These are phyloP conservation scores for Xanthoceras sorbifolium DNA, from an alignment of 345 rosid species.

Conservation along the genomic window DNA sequence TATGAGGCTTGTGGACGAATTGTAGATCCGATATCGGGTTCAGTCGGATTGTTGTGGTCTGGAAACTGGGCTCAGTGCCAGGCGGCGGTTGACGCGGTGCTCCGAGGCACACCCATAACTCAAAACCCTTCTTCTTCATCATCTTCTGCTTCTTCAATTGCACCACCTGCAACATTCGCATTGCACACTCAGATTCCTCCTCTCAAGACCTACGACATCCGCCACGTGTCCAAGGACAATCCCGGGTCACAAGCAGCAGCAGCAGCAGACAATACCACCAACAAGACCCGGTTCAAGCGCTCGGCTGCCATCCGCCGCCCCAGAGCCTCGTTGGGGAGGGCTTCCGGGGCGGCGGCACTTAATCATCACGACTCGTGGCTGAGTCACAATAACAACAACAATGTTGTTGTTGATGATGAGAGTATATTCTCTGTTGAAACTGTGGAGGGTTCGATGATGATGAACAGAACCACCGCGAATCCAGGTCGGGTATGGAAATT, in stretches of 20 bases:
- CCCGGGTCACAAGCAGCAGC: background rate
- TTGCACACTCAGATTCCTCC: conserved; percentile 30
- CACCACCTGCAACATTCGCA: background rate
- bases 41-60: conserved; percentile 59
- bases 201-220: conserved; percentile 55
- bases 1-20: conserved; percentile 75
- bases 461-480: conserved; percentile 10
- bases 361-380: background rate
- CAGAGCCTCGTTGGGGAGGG: background rate
- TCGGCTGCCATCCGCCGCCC: background rate
- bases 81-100: conserved; percentile 63
- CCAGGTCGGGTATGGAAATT: background rate
- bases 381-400: background rate
- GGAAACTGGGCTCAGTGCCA: conserved; percentile 72
- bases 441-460: conserved; percentile 26
- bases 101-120: conserved; percentile 45
- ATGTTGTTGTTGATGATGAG: conserved; percentile 18
- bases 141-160: conserved; percentile 2
- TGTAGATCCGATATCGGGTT: conserved; percentile 60
- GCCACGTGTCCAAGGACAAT: conserved; percentile 54
- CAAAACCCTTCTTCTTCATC: conserved; percentile 28
- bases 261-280: conserved; percentile 18
- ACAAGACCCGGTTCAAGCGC: conserved; percentile 36
- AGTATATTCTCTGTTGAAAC: conserved; percentile 36
- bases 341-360: background rate